Evolutionary conservation across 768 basidiomycete species (phyloP).

Genomic region (Harrya chromipes): DNA sequence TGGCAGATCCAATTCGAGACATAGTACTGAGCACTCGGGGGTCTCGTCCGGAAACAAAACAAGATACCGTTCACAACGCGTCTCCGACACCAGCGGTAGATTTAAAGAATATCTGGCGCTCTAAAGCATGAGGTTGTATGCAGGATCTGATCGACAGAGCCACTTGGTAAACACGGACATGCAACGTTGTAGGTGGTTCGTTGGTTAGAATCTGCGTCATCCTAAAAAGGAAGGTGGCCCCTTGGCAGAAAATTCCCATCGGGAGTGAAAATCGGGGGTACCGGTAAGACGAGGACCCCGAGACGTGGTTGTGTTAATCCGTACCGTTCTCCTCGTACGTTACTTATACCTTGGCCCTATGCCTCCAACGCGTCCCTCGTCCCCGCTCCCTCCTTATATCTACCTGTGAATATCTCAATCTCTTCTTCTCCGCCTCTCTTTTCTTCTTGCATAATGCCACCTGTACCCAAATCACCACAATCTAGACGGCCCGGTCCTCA

Average conservation of each 20-base stretch:
- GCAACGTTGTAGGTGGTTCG: too few species aligned
- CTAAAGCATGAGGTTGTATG: too few species aligned
- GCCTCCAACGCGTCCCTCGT: slow-evolving; percentile 17
- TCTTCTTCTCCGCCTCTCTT: neutral
- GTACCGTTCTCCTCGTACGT: slow-evolving; percentile 18
- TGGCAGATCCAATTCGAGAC: slow-evolving; percentile 21
- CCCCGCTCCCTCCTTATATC: slow-evolving; percentile 5
- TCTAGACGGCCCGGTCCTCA: slow-evolving; percentile 48
- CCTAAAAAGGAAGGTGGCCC: slow-evolving; percentile 15
- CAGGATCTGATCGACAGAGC: too few species aligned
- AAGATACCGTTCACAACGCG: too few species aligned
- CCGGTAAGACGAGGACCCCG: slow-evolving; percentile 23
- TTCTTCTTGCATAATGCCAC: slow-evolving; percentile 24
- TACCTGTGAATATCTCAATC: neutral
- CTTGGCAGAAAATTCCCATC: slow-evolving; percentile 19
- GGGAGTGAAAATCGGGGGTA: slow-evolving; percentile 18
- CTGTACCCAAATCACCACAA: slow-evolving; percentile 41
- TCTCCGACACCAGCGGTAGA: slow-evolving; percentile 14
- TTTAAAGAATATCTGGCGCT: too few species aligned
- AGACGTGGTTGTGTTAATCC: neutral
- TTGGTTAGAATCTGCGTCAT: slow-evolving; percentile 19
- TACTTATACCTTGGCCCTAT: slow-evolving; percentile 33
- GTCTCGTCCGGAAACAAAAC: slow-evolving; percentile 8
- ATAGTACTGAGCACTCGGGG: slow-evolving; percentile 20
- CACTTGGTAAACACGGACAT: too few species aligned